These are phyloP conservation scores for Thelonectria discophora DNA, from an alignment of 2,329 filamentous ascomycete genomes.

Conservation along the genomic window DNA sequence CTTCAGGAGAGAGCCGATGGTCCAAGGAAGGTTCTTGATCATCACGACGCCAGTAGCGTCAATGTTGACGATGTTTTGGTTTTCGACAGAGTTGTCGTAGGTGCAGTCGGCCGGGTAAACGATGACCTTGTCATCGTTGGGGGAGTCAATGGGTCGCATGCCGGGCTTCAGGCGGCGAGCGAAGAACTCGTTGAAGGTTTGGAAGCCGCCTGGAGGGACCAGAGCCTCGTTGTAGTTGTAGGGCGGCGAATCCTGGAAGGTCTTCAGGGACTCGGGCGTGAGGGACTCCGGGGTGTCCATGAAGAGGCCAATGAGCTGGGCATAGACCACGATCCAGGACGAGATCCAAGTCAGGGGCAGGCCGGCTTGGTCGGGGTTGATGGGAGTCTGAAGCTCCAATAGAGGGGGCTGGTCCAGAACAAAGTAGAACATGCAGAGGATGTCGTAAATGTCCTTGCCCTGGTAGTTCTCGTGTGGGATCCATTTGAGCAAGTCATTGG, in stretches of 20 bases:
- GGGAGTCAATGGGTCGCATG: slow-evolving; percentile 43
- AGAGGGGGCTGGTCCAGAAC: slow-evolving; percentile 49
- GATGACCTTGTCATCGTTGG: slow-evolving; percentile 43
- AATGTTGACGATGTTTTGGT: slow-evolving; percentile 38
- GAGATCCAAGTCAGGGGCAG: slow-evolving; percentile 47
- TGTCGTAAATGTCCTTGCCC: slow-evolving; percentile 49
- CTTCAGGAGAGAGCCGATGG: slow-evolving; percentile 47
- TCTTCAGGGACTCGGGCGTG: slow-evolving; percentile 42
- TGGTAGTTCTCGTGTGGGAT: slow-evolving; percentile 47
- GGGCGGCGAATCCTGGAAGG: slow-evolving; percentile 44
- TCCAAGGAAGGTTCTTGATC: slow-evolving; percentile 52
- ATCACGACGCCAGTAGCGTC: slow-evolving; percentile 41
- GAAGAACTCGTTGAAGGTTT: slow-evolving; percentile 54
- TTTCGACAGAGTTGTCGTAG: slow-evolving; percentile 41
- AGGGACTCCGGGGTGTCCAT: slow-evolving; percentile 48
- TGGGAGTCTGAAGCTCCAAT: slow-evolving; percentile 31
- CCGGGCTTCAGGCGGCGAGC: slow-evolving; percentile 48
- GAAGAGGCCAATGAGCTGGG: slow-evolving; percentile 47
- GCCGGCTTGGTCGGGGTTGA: slow-evolving; percentile 42
- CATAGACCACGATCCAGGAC: slow-evolving; percentile 51
- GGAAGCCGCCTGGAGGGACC: slow-evolving; percentile 44
- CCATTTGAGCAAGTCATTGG: slow-evolving; percentile 48
- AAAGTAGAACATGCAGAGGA: slow-evolving; percentile 52
- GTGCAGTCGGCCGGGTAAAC: slow-evolving; percentile 50
- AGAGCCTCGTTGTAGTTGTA: slow-evolving; percentile 46